phyloP scores from a whole-genome alignment of 78 protist genomes.

The Blattamonas nauphoetae region DNA sequence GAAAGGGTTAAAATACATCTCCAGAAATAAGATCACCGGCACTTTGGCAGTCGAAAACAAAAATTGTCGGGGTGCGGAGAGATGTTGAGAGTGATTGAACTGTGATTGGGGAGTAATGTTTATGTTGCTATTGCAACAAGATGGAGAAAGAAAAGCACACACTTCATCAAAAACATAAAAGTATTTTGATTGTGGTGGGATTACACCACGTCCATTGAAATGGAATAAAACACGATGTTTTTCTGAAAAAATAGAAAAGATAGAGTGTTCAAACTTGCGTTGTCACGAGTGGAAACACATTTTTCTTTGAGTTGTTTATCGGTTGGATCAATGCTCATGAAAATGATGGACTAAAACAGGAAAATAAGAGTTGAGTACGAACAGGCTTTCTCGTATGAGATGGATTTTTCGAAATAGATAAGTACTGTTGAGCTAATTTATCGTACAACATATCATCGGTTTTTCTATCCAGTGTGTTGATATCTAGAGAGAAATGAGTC shows the following conservation, averaged over 20 bases:
- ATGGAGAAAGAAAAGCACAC: too few species aligned
- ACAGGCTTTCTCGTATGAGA: not conserved
- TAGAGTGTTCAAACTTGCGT: not conserved
- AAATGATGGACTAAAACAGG: not conserved
- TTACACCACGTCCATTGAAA: conserved; percentile 98
- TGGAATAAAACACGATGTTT: conserved; percentile 79
- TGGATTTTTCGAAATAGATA: not conserved
- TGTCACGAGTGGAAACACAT: not conserved
- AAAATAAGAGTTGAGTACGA: not conserved
- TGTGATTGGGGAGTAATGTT: not conserved
- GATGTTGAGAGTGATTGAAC: not conserved
- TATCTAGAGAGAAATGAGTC: not conserved
- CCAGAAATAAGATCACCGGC: not conserved
- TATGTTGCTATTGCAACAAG: not conserved
- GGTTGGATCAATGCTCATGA: not conserved
- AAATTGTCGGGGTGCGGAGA: not conserved
- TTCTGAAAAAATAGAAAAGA: not conserved
- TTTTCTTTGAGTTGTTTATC: not conserved
- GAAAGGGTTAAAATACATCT: too few species aligned
- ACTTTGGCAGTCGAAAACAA: not conserved
- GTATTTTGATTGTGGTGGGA: conserved; percentile 54
- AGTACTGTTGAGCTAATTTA: not conserved
- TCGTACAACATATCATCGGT: not conserved
- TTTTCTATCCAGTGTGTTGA: not conserved
- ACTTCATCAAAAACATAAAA: conserved; percentile 38